Evolutionary conservation across 2,329 filamentous ascomycete species (phyloP).

Genomic region (Alternaria ventricosa): DNA sequence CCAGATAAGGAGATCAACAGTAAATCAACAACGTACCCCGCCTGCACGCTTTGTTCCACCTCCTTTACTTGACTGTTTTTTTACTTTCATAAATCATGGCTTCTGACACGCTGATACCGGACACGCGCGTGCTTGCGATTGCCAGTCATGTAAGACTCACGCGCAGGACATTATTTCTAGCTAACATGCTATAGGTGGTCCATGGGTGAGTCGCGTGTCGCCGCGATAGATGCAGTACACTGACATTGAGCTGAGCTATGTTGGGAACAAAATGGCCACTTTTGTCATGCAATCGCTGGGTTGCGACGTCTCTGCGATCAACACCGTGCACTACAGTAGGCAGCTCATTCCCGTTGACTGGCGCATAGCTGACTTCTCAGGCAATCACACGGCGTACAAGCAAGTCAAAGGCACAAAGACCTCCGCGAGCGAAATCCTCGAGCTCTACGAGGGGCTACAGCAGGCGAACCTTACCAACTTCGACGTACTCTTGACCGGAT

Average conservation of each 20-base stretch:
- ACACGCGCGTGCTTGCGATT: constrained; percentile 79
- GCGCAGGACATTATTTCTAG: constrained; percentile 16
- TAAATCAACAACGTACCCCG: constrained; percentile 18
- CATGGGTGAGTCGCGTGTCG: constrained; percentile 66
- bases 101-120: constrained; percentile 58
- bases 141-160: constrained; percentile 85
- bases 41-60: not conserved
- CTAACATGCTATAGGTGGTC: constrained; percentile 64
- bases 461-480: constrained; percentile 87
- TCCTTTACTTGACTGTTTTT: not conserved
- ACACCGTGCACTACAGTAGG: constrained; percentile 97
- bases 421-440: constrained; percentile 79
- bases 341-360: not conserved
- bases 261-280: constrained; percentile 96
- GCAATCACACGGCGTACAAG: constrained; percentile 92
- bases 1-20: constrained; percentile 46
- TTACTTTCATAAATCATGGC: constrained; percentile 29
- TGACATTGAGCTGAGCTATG: constrained; percentile 69
- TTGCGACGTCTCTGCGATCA: constrained; percentile 90
- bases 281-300: constrained; percentile 93
- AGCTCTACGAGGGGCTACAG: constrained; percentile 83
- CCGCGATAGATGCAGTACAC: constrained; percentile 10
- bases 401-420: constrained; percentile 86
- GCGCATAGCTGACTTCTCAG: constrained; percentile 54
- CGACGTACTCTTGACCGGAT: constrained; percentile 93